Evolutionary conservation across 805 yeast genomes (phyloP).

Genomic region (Naumovozyma castellii): DNA sequence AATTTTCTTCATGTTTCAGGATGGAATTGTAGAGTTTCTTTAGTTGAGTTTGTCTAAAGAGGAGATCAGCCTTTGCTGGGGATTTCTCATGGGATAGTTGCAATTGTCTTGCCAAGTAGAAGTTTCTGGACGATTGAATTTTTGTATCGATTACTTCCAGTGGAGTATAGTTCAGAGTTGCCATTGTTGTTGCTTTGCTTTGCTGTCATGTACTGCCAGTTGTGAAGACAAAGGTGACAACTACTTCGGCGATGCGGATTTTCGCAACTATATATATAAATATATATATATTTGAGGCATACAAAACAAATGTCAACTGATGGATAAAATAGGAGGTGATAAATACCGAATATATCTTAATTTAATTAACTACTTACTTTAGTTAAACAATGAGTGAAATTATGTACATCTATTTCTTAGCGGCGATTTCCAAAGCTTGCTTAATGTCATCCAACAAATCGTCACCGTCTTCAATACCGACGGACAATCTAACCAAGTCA

Average conservation of each 20-base stretch:
- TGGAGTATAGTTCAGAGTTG: constrained; percentile 7
- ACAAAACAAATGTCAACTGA: too few species aligned
- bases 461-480: constrained; percentile 77
- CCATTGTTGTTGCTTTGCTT: too few species aligned
- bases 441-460: constrained; percentile 65
- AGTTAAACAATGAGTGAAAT: too few species aligned
- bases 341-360: too few species aligned
- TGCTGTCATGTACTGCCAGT: too few species aligned
- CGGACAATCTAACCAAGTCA: constrained; percentile 72
- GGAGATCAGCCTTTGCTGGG: constrained; percentile 12
- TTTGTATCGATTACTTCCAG: constrained; percentile 11
- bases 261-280: too few species aligned
- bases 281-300: too few species aligned
- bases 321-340: too few species aligned
- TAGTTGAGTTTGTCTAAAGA: constrained; percentile 49
- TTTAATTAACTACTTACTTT: too few species aligned
- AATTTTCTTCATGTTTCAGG: constrained; percentile 43
- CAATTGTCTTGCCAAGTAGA: constrained; percentile 12
- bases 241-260: too few species aligned
- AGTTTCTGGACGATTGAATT: constrained; percentile 9
- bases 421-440: constrained; percentile 48
- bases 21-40: constrained; percentile 58
- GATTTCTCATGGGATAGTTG: constrained; percentile 9
- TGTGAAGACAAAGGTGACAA: too few species aligned
- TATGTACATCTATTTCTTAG: constrained; percentile 1